Evolutionary conservation across 2,329 filamentous ascomycete genomes (phyloP).

Genomic region (Xylaria sp.): DNA sequence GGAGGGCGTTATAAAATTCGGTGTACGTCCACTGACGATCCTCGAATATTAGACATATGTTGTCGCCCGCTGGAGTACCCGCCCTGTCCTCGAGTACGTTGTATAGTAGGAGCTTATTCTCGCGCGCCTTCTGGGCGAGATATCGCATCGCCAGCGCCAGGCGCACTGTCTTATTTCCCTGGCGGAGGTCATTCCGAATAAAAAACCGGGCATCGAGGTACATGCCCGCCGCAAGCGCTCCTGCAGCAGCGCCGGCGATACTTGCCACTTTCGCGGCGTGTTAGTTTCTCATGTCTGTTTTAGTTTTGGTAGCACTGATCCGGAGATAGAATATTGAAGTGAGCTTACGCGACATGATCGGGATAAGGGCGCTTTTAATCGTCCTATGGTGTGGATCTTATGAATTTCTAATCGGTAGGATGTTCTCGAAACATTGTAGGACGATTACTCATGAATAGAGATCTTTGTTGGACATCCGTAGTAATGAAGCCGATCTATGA

Average conservation of each 20-base stretch:
- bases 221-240: constrained; percentile 34
- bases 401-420: neutral
- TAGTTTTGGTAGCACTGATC: neutral
- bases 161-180: constrained; percentile 19
- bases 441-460: neutral
- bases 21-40: constrained; percentile 69
- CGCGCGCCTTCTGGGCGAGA: constrained; percentile 51
- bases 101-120: constrained; percentile 44
- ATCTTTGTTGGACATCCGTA: neutral
- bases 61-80: constrained; percentile 37
- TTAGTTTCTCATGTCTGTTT: neutral
- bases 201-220: constrained; percentile 36
- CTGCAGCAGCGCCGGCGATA: constrained; percentile 30
- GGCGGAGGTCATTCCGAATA: constrained; percentile 36
- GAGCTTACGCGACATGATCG: constrained; percentile 30
- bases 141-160: constrained; percentile 7
- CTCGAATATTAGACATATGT: constrained; percentile 65
- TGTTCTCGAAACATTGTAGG: neutral
- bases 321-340: neutral
- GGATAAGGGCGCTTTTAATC: neutral
- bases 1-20: constrained; percentile 62
- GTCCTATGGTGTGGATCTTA: neutral
- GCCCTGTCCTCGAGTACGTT: constrained; percentile 45
- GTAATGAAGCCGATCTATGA: neutral
- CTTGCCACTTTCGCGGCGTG: constrained; percentile 19